A percentile compares a stretch with the other conserved stretches of the same genome.
These are phyloP conservation scores for Agaricus sinodeliciosus DNA, from an alignment of 768 basidiomycete genomes.

Conservation along the genomic window DNA sequence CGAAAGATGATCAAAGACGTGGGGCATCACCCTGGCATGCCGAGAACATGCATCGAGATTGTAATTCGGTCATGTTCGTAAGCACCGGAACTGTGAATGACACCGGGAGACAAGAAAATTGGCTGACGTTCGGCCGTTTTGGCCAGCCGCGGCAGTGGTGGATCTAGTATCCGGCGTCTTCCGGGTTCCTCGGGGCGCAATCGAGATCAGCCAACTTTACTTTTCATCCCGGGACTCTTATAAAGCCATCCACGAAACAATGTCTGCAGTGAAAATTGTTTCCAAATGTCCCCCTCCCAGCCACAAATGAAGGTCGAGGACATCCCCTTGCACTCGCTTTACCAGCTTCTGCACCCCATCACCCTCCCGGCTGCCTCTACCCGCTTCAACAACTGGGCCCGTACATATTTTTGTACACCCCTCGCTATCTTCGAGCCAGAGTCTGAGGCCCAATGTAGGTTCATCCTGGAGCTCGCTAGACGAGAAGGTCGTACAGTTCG, in stretches of 20 bases:
- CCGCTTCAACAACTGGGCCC: slow-evolving; percentile 82
- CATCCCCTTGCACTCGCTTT: slow-evolving; percentile 42
- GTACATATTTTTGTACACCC: slow-evolving; percentile 67
- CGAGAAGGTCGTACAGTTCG: slow-evolving; percentile 66
- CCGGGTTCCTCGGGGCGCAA: slow-evolving; percentile 5
- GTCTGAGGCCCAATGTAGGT: slow-evolving; percentile 58
- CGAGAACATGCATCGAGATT: neutral
- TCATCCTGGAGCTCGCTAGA: slow-evolving; percentile 75
- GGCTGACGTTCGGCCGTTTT: slow-evolving; percentile 11
- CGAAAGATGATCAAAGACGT: slow-evolving; percentile 1
- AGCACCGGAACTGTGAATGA: neutral
- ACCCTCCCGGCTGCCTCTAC: slow-evolving; percentile 37
- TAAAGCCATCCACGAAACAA: slow-evolving; percentile 27
- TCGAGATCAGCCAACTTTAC: neutral
- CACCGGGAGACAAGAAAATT: neutral
- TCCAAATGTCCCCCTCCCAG: slow-evolving; percentile 28
- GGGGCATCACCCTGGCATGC: neutral
- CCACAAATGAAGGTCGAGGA: slow-evolving; percentile 26
- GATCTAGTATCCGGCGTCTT: slow-evolving; percentile 4
- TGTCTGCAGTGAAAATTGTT: slow-evolving; percentile 20
- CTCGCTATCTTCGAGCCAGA: slow-evolving; percentile 71
- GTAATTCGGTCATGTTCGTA: neutral
- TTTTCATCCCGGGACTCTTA: slow-evolving; percentile 17
- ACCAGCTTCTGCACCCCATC: slow-evolving; percentile 47
- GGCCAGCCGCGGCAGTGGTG: neutral